Percentiles rank a stretch among this genome's conserved stretches.
Evolutionary conservation across 2,329 filamentous ascomycete species (phyloP).

Genomic region (Thelonectria olida): DNA sequence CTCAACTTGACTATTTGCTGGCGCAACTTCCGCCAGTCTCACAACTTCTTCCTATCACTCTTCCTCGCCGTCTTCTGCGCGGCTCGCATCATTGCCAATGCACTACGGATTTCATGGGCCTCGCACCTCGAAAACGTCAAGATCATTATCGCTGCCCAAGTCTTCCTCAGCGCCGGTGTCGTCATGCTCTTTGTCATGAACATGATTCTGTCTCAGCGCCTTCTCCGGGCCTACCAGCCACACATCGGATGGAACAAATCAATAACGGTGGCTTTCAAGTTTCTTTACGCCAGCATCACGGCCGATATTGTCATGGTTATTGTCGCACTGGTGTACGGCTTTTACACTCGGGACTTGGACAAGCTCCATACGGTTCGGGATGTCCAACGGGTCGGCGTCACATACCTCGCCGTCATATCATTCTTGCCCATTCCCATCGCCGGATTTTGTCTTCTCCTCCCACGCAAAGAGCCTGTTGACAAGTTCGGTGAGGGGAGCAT

Average conservation of each 20-base stretch:
- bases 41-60: slow-evolving; percentile 68
- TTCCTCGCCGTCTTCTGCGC: slow-evolving; percentile 68
- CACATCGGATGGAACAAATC: slow-evolving; percentile 72
- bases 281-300: slow-evolving; percentile 66
- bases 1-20: slow-evolving; percentile 68
- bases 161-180: slow-evolving; percentile 79
- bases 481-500: slow-evolving; percentile 70
- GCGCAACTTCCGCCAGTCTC: slow-evolving; percentile 57
- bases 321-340: slow-evolving; percentile 67
- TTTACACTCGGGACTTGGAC: slow-evolving; percentile 69
- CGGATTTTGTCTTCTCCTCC: slow-evolving; percentile 60
- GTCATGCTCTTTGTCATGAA: slow-evolving; percentile 82
- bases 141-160: slow-evolving; percentile 67
- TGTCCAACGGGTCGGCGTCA: slow-evolving; percentile 73
- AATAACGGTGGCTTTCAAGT: slow-evolving; percentile 62
- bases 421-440: slow-evolving; percentile 68
- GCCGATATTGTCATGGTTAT: slow-evolving; percentile 73
- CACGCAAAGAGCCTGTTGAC: slow-evolving; percentile 56
- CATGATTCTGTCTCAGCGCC: slow-evolving; percentile 77
- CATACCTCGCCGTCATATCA: slow-evolving; percentile 67
- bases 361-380: slow-evolving; percentile 63
- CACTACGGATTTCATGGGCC: slow-evolving; percentile 64
- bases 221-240: slow-evolving; percentile 79
- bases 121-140: slow-evolving; percentile 48
- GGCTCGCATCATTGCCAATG: slow-evolving; percentile 61